These are phyloP conservation scores for Ceratobasidium sp. DNA, from an alignment of 1,284 basidiomycete species.

Conservation along the genomic window DNA sequence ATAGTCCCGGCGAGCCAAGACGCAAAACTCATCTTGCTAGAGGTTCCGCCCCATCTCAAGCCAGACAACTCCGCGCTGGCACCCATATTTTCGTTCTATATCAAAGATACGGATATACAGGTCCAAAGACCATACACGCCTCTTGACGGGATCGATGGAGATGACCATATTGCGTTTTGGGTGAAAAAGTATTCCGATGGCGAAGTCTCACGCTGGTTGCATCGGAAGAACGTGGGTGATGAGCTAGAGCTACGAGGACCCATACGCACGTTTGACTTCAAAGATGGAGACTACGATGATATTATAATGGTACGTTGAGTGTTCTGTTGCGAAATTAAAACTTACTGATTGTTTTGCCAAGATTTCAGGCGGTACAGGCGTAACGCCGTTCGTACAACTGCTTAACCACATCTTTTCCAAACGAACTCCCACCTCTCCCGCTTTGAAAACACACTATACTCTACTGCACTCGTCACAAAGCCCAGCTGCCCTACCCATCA, in stretches of 20 bases:
- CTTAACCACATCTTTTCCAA: slow-evolving; percentile 47
- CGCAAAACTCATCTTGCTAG: slow-evolving; percentile 73
- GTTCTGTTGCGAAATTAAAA: neutral
- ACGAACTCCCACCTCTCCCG: slow-evolving; percentile 34
- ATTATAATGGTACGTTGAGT: slow-evolving; percentile 76
- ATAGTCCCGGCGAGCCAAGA: slow-evolving; percentile 65
- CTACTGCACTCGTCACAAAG: slow-evolving; percentile 47
- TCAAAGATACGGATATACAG: slow-evolving; percentile 89
- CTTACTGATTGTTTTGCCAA: slow-evolving; percentile 34
- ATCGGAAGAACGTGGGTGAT: slow-evolving; percentile 76
- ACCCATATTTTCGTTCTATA: slow-evolving; percentile 80
- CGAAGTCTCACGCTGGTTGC: slow-evolving; percentile 85
- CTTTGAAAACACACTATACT: slow-evolving; percentile 46
- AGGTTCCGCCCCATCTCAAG: slow-evolving; percentile 65
- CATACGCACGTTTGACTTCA: slow-evolving; percentile 77
- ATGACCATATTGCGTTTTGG: slow-evolving; percentile 78
- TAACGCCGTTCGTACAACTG: slow-evolving; percentile 51
- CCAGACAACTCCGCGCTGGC: slow-evolving; percentile 54
- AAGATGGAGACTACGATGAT: slow-evolving; percentile 72
- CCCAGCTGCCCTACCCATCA: slow-evolving; percentile 44
- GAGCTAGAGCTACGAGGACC: slow-evolving; percentile 82
- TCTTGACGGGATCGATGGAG: slow-evolving; percentile 72
- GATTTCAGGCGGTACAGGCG: slow-evolving; percentile 62
- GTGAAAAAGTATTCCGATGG: slow-evolving; percentile 79
- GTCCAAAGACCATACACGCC: slow-evolving; percentile 90